Evolutionary conservation across 371 early-diverging fungal genomes (phyloP).

Genomic region (Blakeslea trispora): DNA sequence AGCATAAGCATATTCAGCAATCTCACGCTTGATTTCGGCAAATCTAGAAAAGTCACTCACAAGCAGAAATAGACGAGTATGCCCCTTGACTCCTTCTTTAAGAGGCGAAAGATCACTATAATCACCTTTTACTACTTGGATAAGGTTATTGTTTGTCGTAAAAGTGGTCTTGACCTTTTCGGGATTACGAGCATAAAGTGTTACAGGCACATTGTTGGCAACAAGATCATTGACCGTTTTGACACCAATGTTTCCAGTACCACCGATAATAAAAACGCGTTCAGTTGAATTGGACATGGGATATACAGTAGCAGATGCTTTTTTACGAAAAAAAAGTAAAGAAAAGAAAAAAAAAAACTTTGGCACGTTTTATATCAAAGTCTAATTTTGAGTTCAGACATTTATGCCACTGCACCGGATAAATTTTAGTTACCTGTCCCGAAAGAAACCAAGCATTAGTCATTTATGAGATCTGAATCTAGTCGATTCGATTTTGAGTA

Average conservation of each 20-base stretch:
- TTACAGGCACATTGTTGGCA: conserved; percentile 14
- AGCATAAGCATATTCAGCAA: conserved; percentile 26
- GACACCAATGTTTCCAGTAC: conserved; percentile 36
- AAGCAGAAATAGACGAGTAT: conserved; percentile 32
- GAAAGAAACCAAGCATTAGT: too few species aligned
- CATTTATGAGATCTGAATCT: too few species aligned
- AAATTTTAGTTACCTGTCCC: too few species aligned
- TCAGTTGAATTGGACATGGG: conserved; percentile 9
- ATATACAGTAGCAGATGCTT: background rate
- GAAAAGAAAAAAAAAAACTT: background rate
- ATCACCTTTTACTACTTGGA: conserved; percentile 33
- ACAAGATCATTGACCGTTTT: conserved; percentile 21
- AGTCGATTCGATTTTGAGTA: too few species aligned
- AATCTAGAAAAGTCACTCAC: conserved; percentile 12
- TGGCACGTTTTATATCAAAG: too few species aligned
- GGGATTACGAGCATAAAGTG: conserved; percentile 29
- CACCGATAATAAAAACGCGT: conserved; percentile 32
- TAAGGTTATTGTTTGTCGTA: background rate
- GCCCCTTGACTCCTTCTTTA: conserved; percentile 25
- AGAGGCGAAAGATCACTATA: conserved; percentile 23
- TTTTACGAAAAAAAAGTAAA: background rate
- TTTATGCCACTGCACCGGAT: too few species aligned
- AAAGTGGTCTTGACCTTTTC: conserved; percentile 22
- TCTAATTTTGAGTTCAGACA: too few species aligned
- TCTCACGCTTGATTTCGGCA: conserved; percentile 9